Percentiles rank a stretch among this genome's conserved stretches.
Conservation (phyloP, 305 asterid genomes). For the Withania somnifera region DNA sequence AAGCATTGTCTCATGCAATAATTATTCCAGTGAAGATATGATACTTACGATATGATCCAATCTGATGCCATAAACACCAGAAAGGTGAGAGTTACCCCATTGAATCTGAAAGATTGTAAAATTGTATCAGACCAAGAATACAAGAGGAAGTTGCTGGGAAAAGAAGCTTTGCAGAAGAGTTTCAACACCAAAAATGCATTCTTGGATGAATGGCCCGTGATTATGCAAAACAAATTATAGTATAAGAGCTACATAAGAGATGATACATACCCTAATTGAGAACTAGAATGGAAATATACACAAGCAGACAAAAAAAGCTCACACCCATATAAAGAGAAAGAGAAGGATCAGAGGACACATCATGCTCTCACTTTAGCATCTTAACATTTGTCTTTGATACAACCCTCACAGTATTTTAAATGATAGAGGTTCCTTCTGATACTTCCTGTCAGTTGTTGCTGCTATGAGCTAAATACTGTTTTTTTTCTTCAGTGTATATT, state of each 20-base stretch:
- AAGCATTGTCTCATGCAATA: not conserved
- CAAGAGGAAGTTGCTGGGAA: not conserved
- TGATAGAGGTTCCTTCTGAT: not conserved
- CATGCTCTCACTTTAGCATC: not conserved
- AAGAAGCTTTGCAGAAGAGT: not conserved
- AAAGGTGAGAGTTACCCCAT: slow-evolving; percentile 34
- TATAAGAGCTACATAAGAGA: not conserved
- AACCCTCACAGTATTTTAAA: not conserved
- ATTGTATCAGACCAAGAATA: not conserved
- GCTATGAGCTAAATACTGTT: not conserved
- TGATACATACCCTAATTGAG: not conserved
- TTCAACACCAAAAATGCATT: not conserved
- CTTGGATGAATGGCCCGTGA: not conserved
- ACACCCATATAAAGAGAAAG: not conserved
- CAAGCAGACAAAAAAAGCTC: not conserved
- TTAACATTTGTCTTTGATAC: not conserved
- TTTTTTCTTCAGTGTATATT: not conserved
- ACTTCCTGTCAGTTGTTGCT: not conserved
- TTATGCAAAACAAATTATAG: not conserved
- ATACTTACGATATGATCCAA: slow-evolving; percentile 59
- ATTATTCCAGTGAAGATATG: not conserved
- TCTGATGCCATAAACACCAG: slow-evolving; percentile 67
- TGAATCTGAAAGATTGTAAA: slow-evolving; percentile 18
- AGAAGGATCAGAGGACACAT: not conserved
- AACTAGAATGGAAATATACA: not conserved